Evolutionary conservation across 345 rosid genomes (phyloP), one percentile per base, ranked within the genome.

Genomic region (Firmiana major): DNA sequence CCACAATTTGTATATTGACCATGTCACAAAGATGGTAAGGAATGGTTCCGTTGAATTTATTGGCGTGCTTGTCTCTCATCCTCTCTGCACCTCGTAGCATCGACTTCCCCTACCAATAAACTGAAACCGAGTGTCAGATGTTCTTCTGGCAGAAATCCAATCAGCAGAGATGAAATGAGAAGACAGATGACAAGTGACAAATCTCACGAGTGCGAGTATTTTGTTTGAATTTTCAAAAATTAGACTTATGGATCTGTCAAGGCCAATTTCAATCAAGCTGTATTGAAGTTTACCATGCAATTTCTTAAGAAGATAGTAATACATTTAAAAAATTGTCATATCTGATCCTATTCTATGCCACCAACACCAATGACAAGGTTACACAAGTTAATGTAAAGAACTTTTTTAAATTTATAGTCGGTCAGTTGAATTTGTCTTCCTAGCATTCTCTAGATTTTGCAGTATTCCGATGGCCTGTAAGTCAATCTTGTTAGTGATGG

Each of bases 1-100:
- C 88, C 81, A 85, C 75, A 48, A 81, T 83, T 72, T 85, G 78
- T 0, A 85, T 22, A 28, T 58, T 77, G 9, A 1, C 24, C 45
- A 77, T 36, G n/a, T 34, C 19, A 71, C 69, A 78, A 40, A 78
- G 21, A 7, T 58, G 15, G 38, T 28, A 43, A 2, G 64, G 66
- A 34, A 70, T 78, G 57, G 21, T 40, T 58, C 75, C 75, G 9
- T 7, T 24, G 16, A 78, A 54, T 40, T 34, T 21, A 55, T 78
- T 70, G 13, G 43, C 19, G 83, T 8, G 73, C 45, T 22, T 36
- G 26, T 21, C 67, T 69, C 22, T 42, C 73, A 1, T 17, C 38
- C 10, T 67, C 43, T 54, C 24, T 43, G 59, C 74, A 51, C 57
- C 74, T 26, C 0, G 21, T 48, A 12, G 11, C 74, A 43, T 70